Percentiles rank a stretch among this genome's conserved stretches.
Conservation (phyloP, 2,329 filamentous ascomycete genomes). For the Paracoccidioides lutzii region DNA sequence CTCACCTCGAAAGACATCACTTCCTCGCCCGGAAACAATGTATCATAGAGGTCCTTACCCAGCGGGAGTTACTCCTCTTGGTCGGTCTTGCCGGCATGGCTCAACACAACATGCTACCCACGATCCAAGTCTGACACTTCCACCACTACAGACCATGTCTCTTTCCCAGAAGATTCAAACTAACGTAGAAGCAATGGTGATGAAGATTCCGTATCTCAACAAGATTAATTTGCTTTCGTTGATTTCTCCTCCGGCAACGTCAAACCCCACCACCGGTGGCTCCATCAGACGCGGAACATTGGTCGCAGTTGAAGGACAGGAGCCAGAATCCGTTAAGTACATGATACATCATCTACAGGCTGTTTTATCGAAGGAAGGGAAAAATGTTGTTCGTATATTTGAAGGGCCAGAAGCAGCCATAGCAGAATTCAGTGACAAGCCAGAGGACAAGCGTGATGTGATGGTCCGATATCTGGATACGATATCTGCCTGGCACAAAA, state of each 20-base stretch:
- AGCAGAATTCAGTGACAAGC: constrained; percentile 9
- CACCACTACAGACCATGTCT: constrained; percentile 38
- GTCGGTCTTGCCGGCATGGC: constrained; percentile 25
- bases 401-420: constrained; percentile 30
- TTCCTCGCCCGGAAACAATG: constrained; percentile 28
- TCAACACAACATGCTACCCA: constrained; percentile 25
- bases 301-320: constrained; percentile 69
- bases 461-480: constrained; percentile 49
- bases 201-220: constrained; percentile 58
- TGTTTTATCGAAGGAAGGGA: constrained; percentile 39
- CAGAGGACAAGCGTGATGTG: constrained; percentile 32
- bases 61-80: constrained; percentile 42
- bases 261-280: constrained; percentile 17
- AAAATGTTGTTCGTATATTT: constrained; percentile 38
- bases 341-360: constrained; percentile 53
- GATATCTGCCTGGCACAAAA: constrained; percentile 62
- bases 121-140: constrained; percentile 40
- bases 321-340: constrained; percentile 47
- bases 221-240: constrained; percentile 66
- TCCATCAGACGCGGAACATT: constrained; percentile 55
- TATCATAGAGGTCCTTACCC: constrained; percentile 25
- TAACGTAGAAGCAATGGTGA: constrained; percentile 55
- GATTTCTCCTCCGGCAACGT: constrained; percentile 56
- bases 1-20: constrained; percentile 27
- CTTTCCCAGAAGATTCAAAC: constrained; percentile 27